Base-by-base conservation (phyloP, 805 yeast genomes). In the Candida tammaniensis region DNA sequence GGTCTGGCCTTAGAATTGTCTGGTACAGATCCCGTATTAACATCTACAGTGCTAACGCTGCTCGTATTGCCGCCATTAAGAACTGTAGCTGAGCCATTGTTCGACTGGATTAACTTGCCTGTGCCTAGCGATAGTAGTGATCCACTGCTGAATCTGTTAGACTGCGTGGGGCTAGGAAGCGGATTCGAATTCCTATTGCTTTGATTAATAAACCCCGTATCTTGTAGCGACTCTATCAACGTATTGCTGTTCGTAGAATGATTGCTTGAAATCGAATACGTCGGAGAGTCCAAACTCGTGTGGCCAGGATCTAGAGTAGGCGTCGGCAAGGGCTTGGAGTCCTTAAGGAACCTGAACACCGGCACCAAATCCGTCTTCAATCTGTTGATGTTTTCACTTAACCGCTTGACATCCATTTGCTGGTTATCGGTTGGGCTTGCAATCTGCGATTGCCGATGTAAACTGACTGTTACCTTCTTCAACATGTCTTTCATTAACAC, bases 281-380 rank as follows among this genome's bases (percentile, higher is more conserved):
- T 34, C n/a, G 68, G 68, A 35, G 61, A 57, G 25, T 51, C 55
- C 27, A 41, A 35, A 16, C 49, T 27, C 4, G 48, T 40, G 9
- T 56, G 48, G 1, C 71, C 70, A 1, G 72, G 72, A 42, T 53
- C 74, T 26, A 66, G 54, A 1, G 76, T 72, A 5, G 84, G 87
- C 0, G 82, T 76, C 0, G 87, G 87, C 33, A 82, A 62, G 4
- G 86, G 87, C 47, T 77, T 72, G 43, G 74, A 59, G 54, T 82
- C 88, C 48, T 82, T 82, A 29, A 74, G 64, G 31, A 74, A 62
- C 37, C 81, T 70, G 36, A 80, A 68, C 6, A 81, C 68, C 1
- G 88, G 89, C 26, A 78, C 59, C 45, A 82, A 57, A 41, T 82
- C 89, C 28, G 80, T 77, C 33, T 82, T 68, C 42, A 83, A 64